phyloP scores from a whole-genome alignment of 2,329 filamentous ascomycete genomes.

The Coleophoma cylindrospora region DNA sequence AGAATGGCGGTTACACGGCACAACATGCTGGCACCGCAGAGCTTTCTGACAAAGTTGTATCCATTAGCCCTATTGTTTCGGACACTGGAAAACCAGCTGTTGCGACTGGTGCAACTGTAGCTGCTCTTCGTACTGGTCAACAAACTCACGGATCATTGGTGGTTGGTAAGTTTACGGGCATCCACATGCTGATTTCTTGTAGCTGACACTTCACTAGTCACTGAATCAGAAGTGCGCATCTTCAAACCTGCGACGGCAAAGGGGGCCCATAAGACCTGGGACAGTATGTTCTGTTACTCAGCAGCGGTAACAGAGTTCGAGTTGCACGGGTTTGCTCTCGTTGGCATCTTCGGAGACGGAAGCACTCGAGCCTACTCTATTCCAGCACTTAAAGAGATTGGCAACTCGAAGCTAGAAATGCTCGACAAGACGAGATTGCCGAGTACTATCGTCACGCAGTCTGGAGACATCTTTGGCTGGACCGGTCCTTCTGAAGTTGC shows the following conservation, averaged over 20 bases:
- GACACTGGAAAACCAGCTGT: conserved; percentile 71
- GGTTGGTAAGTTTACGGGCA: conserved; percentile 47
- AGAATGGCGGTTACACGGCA: conserved; percentile 64
- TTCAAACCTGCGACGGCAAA: conserved; percentile 82
- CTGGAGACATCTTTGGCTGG: conserved; percentile 84
- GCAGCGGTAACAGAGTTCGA: conserved; percentile 73
- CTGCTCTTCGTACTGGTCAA: conserved; percentile 67
- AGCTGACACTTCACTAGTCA: conserved; percentile 36
- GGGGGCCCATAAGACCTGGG: conserved; percentile 88
- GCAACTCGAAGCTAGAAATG: conserved; percentile 58
- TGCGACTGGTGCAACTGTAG: conserved; percentile 71
- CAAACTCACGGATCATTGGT: conserved; percentile 79
- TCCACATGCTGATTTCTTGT: no score
- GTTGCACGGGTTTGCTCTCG: conserved; percentile 70
- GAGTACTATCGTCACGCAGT: conserved; percentile 65
- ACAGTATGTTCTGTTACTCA: conserved; percentile 73
- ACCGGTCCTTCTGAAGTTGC: conserved; percentile 81
- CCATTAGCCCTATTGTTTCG: conserved; percentile 73
- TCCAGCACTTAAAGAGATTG: conserved; percentile 84
- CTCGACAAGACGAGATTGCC: conserved; percentile 70
- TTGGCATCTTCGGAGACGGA: conserved; percentile 81
- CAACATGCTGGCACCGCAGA: conserved; percentile 63
- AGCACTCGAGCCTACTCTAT: conserved; percentile 76
- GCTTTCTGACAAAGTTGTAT: conserved; percentile 67
- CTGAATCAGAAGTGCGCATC: conserved; percentile 69